Percentiles rank a stretch among this genome's conserved stretches.
phyloP scores from a whole-genome alignment of 345 rosid species.

The Populus nigra region DNA sequence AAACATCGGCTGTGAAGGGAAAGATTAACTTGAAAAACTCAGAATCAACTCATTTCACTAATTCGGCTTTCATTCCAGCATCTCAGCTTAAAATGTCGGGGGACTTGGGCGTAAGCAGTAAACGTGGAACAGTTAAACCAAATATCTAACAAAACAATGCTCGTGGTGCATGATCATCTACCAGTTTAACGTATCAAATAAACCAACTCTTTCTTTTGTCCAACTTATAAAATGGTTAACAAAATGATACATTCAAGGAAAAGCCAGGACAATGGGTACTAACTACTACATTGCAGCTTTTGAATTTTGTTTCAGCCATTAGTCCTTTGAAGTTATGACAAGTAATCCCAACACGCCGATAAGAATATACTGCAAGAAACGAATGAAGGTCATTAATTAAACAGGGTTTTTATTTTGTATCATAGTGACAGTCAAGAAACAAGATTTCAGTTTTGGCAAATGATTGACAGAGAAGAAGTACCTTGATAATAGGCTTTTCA shows the following conservation, averaged over 20 bases:
- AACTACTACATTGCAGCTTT: not conserved
- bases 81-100: not conserved
- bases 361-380: constrained; percentile 66
- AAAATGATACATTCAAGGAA: not conserved
- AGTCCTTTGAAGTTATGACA: constrained; percentile 87
- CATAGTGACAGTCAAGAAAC: not conserved
- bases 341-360: constrained; percentile 83
- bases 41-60: too few relatives aligned
- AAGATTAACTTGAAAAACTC: too few relatives aligned
- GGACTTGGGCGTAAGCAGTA: not conserved
- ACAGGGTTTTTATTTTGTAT: not conserved
- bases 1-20: too few relatives aligned
- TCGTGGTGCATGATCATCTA: not conserved
- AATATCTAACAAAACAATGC: not conserved
- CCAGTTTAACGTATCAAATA: not conserved
- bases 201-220: not conserved
- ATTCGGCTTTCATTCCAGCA: too few relatives aligned
- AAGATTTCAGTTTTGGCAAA: not conserved
- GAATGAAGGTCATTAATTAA: not conserved
- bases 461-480: constrained; percentile 17
- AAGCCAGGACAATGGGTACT: not conserved
- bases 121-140: not conserved
- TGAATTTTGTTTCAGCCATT: constrained; percentile 14
- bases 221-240: not conserved
- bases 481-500: constrained; percentile 77